A percentile compares a stretch with the other conserved stretches of the same genome.
These are phyloP conservation scores for Ceratocystis destructans DNA, from an alignment of 2,329 filamentous ascomycete species.

Conservation along the genomic window DNA sequence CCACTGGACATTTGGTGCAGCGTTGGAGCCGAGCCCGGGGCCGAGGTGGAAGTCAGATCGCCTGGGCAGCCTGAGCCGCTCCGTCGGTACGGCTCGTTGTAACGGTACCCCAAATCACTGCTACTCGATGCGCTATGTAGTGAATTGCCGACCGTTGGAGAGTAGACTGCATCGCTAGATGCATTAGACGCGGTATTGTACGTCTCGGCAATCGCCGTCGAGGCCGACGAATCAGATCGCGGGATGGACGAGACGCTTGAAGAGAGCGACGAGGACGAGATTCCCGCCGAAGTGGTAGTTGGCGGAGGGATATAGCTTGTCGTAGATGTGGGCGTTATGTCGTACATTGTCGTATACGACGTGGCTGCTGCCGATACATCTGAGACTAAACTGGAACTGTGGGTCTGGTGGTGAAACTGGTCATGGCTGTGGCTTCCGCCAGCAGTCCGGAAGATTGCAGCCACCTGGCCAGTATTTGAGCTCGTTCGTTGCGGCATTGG, in stretches of 20 bases:
- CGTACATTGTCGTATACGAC: neutral
- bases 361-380: neutral
- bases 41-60: neutral
- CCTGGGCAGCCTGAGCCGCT: neutral
- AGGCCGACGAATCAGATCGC: neutral
- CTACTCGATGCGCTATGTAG: neutral
- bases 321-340: neutral
- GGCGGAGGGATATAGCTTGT: neutral
- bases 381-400: neutral
- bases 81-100: neutral
- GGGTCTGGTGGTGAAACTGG: neutral
- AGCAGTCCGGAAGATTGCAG: neutral
- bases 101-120: neutral
- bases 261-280: neutral
- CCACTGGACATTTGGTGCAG: neutral
- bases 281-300: neutral
- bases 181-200: neutral
- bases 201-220: neutral
- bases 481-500: neutral
- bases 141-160: neutral
- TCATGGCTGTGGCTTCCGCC: neutral
- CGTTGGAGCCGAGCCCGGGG: neutral
- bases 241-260: neutral
- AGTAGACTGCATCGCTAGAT: conserved; percentile 8
- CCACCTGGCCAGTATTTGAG: neutral